Conservation (phyloP, 2,329 filamentous ascomycete species). For the Grosmannia serpens region DNA sequence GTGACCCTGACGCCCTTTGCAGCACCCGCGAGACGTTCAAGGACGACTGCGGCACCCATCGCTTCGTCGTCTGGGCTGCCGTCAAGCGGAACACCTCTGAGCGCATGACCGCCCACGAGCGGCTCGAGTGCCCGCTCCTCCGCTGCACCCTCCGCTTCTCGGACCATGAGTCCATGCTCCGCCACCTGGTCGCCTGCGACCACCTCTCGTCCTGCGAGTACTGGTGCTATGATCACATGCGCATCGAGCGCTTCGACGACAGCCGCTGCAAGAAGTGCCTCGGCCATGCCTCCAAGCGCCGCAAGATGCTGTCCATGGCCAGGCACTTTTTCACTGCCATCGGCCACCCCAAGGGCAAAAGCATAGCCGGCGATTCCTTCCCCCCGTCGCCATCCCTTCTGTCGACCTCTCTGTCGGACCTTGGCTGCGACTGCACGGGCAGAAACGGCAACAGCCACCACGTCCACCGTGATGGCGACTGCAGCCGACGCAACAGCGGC, state of each 20-base stretch:
- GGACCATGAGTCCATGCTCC: conserved; percentile 42
- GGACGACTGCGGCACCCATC: conserved; percentile 39
- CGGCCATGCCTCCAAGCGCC: conserved; percentile 38
- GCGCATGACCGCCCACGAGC: conserved; percentile 35
- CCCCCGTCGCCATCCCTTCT: conserved; percentile 1
- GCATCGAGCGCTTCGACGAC: conserved; percentile 40
- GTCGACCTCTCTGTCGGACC: not conserved
- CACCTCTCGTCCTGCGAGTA: conserved; percentile 40
- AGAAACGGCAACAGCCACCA: conserved; percentile 5
- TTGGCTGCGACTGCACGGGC: conserved; percentile 1
- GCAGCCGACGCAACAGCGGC: not conserved
- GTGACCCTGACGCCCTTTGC: not conserved
- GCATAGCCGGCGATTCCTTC: conserved; percentile 12
- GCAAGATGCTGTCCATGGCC: conserved; percentile 39
- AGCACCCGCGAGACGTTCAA: conserved; percentile 33
- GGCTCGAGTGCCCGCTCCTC: conserved; percentile 39
- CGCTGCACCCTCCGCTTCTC: conserved; percentile 37
- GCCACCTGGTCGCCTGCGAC: conserved; percentile 36
- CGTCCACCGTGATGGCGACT: not conserved
- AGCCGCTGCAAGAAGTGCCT: conserved; percentile 37
- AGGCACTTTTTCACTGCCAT: conserved; percentile 42
- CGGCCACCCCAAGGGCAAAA: conserved; percentile 32
- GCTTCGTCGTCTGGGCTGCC: conserved; percentile 46
- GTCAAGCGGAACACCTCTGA: conserved; percentile 39
- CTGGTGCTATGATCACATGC: conserved; percentile 43